Evolutionary conservation across 1,284 basidiomycete species (phyloP), one percentile per base, ranked within the genome.

Genomic region (Heterobasidion parviporum): DNA sequence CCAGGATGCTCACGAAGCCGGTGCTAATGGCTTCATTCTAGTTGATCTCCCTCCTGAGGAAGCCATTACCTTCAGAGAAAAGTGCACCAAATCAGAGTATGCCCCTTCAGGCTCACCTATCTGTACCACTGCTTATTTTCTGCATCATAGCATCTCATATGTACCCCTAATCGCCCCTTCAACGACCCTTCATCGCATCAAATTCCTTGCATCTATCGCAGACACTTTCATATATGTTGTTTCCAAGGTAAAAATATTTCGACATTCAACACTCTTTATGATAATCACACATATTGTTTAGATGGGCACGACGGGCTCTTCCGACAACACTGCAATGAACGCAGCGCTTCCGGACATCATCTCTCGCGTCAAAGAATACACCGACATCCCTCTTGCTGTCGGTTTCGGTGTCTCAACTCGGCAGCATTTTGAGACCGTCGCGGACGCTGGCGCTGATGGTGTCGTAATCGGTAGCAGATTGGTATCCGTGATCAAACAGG

Each of bases 11-110:
- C 80, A 74, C 54, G 83, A 85, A 54, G 92, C 93, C 26, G 96
- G 96, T 35, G 97, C 92, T 0, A 98, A 97, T 70, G 97, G 96
- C 6, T 99, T 95, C 70, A 96, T 99, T 66, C 83, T 99, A 70
- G 94, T 98, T 48, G 97, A 99, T 71, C 82, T 99, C 20, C 97
- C 97, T 18, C 96, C 97, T 6, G 95, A 98, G 74, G 97, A 99
- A 73, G 96, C 96, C 16, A 74, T 92, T 61, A 75, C 81, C 41
- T 99, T 99, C 79, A 81, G 95, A 50, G 81, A 86, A 62, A 92
- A 94, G 66, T 99, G 97, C 70, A 79, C 83, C 36, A 82, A 79
- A 61, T 78, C 85, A 45, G 82, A 82, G 94, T 95, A 65, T 65
- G 87, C 15, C 32, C 36, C 15, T 10, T 26, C 76, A 54, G 57